Conservation (phyloP, 345 rosid genomes). For the Firmiana major region DNA sequence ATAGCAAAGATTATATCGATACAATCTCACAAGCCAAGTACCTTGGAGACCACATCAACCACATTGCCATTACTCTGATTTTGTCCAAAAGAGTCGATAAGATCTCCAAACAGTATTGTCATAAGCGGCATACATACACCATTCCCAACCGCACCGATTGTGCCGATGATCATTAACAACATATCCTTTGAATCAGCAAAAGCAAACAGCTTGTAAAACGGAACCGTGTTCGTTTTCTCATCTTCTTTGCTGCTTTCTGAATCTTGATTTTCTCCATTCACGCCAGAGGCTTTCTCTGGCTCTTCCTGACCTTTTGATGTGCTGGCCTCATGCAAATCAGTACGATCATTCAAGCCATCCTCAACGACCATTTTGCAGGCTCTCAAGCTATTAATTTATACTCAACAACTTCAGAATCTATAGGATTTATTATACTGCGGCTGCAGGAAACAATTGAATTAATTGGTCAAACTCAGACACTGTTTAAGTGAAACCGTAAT, state of each 20-base stretch:
- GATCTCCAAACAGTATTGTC: conserved; percentile 72
- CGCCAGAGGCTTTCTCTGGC: conserved; percentile 17
- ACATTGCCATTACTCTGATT: conserved; percentile 45
- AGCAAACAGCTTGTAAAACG: conserved; percentile 67
- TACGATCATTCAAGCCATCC: conserved; percentile 16
- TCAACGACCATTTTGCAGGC: conserved; percentile 28
- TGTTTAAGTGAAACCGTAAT: background rate
- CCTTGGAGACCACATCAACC: conserved; percentile 50
- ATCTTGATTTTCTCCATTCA: conserved; percentile 22
- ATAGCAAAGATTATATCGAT: no score
- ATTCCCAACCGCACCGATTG: conserved; percentile 64
- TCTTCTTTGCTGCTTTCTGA: conserved; percentile 35
- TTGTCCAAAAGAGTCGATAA: conserved; percentile 57
- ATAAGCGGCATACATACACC: conserved; percentile 69
- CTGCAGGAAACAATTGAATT: background rate
- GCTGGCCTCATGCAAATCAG: conserved; percentile 29
- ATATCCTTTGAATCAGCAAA: conserved; percentile 68
- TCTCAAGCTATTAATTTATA: background rate
- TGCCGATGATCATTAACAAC: conserved; percentile 61
- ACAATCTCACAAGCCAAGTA: conserved; percentile 14
- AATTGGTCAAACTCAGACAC: background rate
- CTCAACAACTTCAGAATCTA: conserved; percentile 2
- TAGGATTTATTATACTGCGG: background rate
- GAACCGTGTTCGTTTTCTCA: conserved; percentile 51
- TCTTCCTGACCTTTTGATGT: conserved; percentile 40